Base-by-base conservation (phyloP, 306 rosid genomes). In the Cucumis melo region DNA sequence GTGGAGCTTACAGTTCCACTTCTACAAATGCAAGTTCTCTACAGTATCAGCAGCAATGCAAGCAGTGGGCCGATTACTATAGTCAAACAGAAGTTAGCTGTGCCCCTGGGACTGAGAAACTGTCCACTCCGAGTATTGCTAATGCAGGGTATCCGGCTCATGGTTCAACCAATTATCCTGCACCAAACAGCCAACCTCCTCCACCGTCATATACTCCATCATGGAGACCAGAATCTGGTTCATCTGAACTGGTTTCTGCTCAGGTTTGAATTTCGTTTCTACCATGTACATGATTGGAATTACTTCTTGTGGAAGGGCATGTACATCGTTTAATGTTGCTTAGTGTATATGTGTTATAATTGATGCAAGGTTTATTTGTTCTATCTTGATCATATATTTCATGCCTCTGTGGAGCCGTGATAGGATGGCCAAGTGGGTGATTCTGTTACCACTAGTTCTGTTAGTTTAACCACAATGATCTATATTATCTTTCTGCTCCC, bases 71-170 rank as follows among this genome's bases (percentile, higher is more conserved):
- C 15, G 97, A 92, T 82, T 95, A 92, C 84, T 90, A 95, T 91
- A 88, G 77, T 83, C 98, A 90, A 84, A 87, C 97, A 42, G 99
- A 95, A 87, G 99, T 94, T 73, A 92, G 95, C 84, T 92, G 99
- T 77, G 99, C 99, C 54, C 99, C 99, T 80, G 99, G 99, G 81
- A 95, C 99, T 21, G 99, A 95, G 82, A 92, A 90, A 82, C 78
- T 87, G 66, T 85, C 96, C 78, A 92, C 85, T 72, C 55, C 92
- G 59, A 85, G 81, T 80, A 79, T 91, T 70, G 86, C 95, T 79
- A 79, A 84, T 79, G 73, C 78, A 80, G 89, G 85, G n/a, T 81
- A 87, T 79, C 73, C 90, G 10, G 81, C 85, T 82, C 88, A 96
- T 79, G 86, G 87, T 76, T 87, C 67, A 53, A 77, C 89, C 77